Base-by-base conservation (phyloP, 2,329 filamentous ascomycete genomes). In the Rhynchosporium graminicola region DNA sequence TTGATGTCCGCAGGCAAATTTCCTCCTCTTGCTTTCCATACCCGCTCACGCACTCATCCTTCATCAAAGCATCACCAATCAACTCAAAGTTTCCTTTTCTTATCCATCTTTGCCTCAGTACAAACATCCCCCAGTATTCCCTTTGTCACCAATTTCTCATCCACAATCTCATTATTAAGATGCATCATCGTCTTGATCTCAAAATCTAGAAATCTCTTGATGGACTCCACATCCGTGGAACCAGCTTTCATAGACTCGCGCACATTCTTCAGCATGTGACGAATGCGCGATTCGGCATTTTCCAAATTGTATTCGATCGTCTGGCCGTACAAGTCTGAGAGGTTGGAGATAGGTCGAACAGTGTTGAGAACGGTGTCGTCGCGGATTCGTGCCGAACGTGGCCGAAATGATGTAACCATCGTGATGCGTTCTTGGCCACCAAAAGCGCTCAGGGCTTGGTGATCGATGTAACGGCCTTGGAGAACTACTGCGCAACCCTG, bases 351-450 rank as follows among this genome's bases (percentile, higher is more conserved):
- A 3, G 71, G 70, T 20, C 75, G 70, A 29, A 76, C 72, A 7
- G 73, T 76, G 3, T 69, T 73, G 9, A 78, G 69, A 29, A 76
- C 70, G 4, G 74, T 76, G 33, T 80, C 78, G 55, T 80, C 79
- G 4, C 69, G 69, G 20, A 78, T 62, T 6, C 72, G 64, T 0
- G 79, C 76, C 38, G 76, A 73, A 36, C 73, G 74, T 15, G 78
- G 76, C 13, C 79, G 72, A 68, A 80, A 79, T 0, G 78, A 76
- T 1, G 79, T 80, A 10, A 81, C 77, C 71, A 80, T 78, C 1
- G 78, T 80, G 64, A 81, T 76, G 36, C 79, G 75, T 68, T 81
- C 79, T 9, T 74, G 73, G 13, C 74, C 76, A 38, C 78, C 77
- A 8, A 73, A 74, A 1, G 77, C 78, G 26, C 70, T 70, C 10